Percentiles rank a stretch among this genome's conserved stretches.
Evolutionary conservation across 345 rosid genomes (phyloP).

Genomic region (Hevea brasiliensis): DNA sequence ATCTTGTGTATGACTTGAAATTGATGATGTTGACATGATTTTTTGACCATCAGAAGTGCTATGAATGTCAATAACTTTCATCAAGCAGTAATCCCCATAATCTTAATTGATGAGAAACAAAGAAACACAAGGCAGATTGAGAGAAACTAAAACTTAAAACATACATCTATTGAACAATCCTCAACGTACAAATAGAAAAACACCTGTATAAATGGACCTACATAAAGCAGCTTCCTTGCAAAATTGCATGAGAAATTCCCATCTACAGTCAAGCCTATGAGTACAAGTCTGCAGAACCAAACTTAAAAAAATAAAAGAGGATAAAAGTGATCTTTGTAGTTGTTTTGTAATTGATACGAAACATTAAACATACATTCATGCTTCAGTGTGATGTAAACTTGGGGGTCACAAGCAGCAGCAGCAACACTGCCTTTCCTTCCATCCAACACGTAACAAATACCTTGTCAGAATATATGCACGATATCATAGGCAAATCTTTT

Average conservation of each 20-base stretch:
- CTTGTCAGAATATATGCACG: slow-evolving; percentile 84
- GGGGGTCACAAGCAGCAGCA: not conserved
- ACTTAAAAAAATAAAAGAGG: no score
- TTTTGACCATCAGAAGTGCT: no score
- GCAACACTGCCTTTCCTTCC: not conserved
- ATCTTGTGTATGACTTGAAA: no score
- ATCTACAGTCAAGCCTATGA: not conserved
- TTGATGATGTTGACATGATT: no score
- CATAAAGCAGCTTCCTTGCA: not conserved
- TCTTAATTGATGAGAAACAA: no score
- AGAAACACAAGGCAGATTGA: no score
- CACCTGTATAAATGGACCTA: not conserved
- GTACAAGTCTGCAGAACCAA: not conserved
- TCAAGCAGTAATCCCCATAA: no score
- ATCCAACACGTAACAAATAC: not conserved
- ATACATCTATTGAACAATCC: not conserved
- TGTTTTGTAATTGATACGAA: not conserved
- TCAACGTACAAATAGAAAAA: not conserved
- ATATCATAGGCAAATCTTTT: slow-evolving; percentile 89
- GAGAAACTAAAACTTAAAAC: not conserved
- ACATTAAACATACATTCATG: not conserved
- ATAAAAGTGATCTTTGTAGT: not conserved
- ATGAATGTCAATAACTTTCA: no score
- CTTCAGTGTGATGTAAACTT: not conserved
- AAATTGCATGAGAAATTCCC: no score